Conservation (phyloP, 371 early-diverging fungal genomes). For the Mycotypha africana region DNA sequence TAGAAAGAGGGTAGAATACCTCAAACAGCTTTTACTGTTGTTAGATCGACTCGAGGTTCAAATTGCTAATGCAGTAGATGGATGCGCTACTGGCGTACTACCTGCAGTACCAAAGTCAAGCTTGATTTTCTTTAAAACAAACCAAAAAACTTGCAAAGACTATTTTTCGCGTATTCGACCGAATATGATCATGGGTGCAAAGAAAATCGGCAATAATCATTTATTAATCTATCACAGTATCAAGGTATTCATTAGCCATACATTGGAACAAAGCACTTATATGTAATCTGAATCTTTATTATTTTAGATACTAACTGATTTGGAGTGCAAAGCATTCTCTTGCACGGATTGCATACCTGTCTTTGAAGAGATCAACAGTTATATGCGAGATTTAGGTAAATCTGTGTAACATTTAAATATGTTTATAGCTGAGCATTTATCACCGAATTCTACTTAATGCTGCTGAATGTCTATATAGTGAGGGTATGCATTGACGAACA, state of each 20-base stretch:
- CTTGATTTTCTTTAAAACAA: conserved; percentile 66
- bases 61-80: conserved; percentile 62
- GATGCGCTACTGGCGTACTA: conserved; percentile 47
- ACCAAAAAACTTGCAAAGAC: conserved; percentile 69
- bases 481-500: conserved; percentile 26
- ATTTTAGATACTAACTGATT: conserved; percentile 7
- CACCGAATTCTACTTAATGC: neutral
- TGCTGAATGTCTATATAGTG: conserved; percentile 6
- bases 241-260: conserved; percentile 18
- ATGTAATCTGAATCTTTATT: too few relatives aligned
- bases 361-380: conserved; percentile 20
- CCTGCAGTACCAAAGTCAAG: conserved; percentile 63
- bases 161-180: conserved; percentile 67
- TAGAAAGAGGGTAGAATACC: too few relatives aligned
- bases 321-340: conserved; percentile 8
- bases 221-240: conserved; percentile 40
- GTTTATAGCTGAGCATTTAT: too few relatives aligned
- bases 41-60: conserved; percentile 74
- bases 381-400: conserved; percentile 19
- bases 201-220: conserved; percentile 30
- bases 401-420: too few relatives aligned
- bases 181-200: conserved; percentile 40
- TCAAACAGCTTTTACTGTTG: conserved; percentile 50
- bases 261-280: neutral
- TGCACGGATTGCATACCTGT: conserved; percentile 12